These are phyloP conservation scores for Albugo candida DNA, from an alignment of 352 stramenopile genomes.

Conservation along the genomic window DNA sequence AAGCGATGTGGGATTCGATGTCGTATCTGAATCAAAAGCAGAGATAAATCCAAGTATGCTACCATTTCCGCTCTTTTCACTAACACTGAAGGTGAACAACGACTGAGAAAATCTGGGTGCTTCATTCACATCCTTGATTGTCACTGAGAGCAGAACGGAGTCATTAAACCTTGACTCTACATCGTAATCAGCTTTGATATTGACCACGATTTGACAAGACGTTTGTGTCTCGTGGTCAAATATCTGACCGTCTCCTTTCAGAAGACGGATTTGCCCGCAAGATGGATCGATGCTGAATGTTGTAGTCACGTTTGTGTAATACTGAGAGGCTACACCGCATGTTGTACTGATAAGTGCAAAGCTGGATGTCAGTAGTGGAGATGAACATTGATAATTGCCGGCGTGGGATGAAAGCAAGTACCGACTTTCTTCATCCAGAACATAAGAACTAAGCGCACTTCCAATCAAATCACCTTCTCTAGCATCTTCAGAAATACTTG, in stretches of 20 bases:
- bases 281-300: too few relatives aligned
- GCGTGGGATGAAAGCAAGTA: slow-evolving; percentile 3
- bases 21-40: slow-evolving; percentile 7
- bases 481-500: slow-evolving; percentile 15
- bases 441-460: slow-evolving; percentile 2
- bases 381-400: slow-evolving; percentile 3
- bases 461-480: slow-evolving; percentile 2
- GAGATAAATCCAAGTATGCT: slow-evolving; percentile 8
- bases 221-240: slow-evolving; percentile 13
- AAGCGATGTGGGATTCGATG: not conserved
- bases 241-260: not conserved
- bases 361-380: not conserved
- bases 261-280: slow-evolving; percentile 11
- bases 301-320: too few relatives aligned
- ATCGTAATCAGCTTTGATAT: slow-evolving; percentile 1
- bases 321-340: too few relatives aligned
- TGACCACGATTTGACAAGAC: slow-evolving; percentile 6
- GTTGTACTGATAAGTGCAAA: slow-evolving; percentile 4
- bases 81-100: slow-evolving; percentile 7
- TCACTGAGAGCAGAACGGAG: not conserved
- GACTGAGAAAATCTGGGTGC: slow-evolving; percentile 2
- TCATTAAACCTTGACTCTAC: too few relatives aligned
- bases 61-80: slow-evolving; percentile 2
- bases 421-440: slow-evolving; percentile 11
- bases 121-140: slow-evolving; percentile 12